Evolutionary conservation across 192 early-diverging fungal genomes (phyloP).

Genomic region (Backusella psychrophila): DNA sequence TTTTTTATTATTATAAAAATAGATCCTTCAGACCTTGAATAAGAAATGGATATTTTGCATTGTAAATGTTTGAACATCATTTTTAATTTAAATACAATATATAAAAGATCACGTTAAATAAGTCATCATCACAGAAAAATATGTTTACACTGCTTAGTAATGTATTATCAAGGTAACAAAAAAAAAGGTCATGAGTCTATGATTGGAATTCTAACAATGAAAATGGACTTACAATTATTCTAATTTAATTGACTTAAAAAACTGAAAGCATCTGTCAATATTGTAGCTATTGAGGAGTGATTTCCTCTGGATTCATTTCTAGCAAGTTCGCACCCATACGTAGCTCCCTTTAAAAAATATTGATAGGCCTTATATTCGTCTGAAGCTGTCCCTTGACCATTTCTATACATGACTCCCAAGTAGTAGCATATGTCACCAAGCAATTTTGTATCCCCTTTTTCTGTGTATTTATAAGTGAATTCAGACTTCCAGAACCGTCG

Average conservation of each 20-base stretch:
- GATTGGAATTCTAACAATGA: background rate
- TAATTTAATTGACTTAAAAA: background rate
- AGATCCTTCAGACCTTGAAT: background rate
- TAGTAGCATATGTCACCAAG: background rate
- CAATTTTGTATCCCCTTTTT: too few species aligned
- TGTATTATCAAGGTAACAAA: background rate
- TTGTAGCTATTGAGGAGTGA: background rate
- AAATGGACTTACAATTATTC: background rate
- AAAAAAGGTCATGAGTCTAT: background rate
- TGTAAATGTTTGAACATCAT: background rate
- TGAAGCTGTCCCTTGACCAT: background rate
- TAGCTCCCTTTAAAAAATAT: background rate
- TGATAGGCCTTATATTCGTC: background rate
- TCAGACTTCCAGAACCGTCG: too few species aligned
- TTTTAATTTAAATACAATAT: background rate
- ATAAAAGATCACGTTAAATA: background rate
- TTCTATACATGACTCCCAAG: background rate
- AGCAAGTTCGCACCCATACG: background rate
- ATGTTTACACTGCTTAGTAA: background rate
- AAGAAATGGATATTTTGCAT: background rate
- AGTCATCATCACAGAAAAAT: background rate
- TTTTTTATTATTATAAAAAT: background rate
- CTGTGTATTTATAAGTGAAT: too few species aligned
- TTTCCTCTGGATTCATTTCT: background rate
- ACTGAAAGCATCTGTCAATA: background rate